phyloP scores from a whole-genome alignment of 139 green algal genomes.

The Coelastrella sp. region DNA sequence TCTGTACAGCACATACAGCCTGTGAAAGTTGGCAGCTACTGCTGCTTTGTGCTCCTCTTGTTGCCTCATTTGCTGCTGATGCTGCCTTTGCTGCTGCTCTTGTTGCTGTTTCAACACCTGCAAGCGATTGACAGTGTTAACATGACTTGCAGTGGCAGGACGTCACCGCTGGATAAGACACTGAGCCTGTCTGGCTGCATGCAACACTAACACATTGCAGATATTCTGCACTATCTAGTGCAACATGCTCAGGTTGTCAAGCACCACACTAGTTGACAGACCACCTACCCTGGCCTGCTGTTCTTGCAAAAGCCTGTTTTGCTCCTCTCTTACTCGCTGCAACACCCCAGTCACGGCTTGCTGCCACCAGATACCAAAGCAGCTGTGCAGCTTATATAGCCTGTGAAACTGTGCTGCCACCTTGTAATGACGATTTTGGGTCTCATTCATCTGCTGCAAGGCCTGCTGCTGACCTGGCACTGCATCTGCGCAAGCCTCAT shows the following conservation, averaged over 20 bases:
- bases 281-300: constrained; percentile 18
- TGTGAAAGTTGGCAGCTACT: not conserved
- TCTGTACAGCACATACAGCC: not conserved
- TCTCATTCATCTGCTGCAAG: too few relatives aligned
- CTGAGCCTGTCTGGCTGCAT: too few relatives aligned
- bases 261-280: too few relatives aligned
- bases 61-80: not conserved
- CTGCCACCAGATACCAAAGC: not conserved
- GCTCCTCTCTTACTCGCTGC: constrained; percentile 6
- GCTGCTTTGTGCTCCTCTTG: not conserved
- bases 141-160: too few relatives aligned
- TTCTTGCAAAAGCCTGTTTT: not conserved
- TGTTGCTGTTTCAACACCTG: not conserved
- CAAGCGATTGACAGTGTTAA: too few relatives aligned
- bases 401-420: constrained; percentile 28
- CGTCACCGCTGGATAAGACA: too few relatives aligned
- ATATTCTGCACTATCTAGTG: not conserved
- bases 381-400: constrained; percentile 18
- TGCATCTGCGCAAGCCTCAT: not conserved
- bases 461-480: constrained; percentile 19
- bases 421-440: not conserved
- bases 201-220: too few relatives aligned
- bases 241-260: too few relatives aligned
- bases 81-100: not conserved
- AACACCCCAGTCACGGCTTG: not conserved